Evolutionary conservation across 345 rosid species (phyloP), one percentile per base, ranked within the genome.

Genomic region (Melaleuca alternifolia): DNA sequence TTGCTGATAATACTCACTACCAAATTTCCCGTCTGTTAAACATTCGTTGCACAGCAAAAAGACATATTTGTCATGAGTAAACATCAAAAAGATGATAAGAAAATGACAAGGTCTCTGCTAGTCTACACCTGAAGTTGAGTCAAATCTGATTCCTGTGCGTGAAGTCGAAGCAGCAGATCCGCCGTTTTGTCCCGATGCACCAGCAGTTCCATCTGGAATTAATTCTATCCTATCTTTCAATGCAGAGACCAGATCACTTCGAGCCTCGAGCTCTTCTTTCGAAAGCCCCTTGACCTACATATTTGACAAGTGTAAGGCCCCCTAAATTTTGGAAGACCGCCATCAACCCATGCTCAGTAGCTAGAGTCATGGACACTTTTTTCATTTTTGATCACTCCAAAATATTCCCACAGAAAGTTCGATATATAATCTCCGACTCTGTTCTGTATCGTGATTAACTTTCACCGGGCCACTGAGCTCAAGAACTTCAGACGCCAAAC

Each of bases 221-320:
- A 85, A 92, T 89, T 95, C 94, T 85, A 93, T 93, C 87, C 93
- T 91, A 23, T 93, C 93, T 59, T 91, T 92, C 87, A 95, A 87
- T n/a, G 93, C 90, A 83, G 89, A 84, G 82, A 92, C 97, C 87
- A 94, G 88, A 61, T 94, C 97, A 84, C 85, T 95, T 79, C 96
- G 93, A 75, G 92, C 94, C 87, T 92, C 90, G 20, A 92, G 88
- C 82, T 93, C 95, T 88, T 93, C 96, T 3, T 88, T 92, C 15
- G 94, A 88, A 84, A 93, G 91, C 81, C 95, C 94, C 88, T 93
- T 95, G 28, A 93, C 91, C 97, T 92, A 50, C 41, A 87, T 23
- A 76, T 10, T 85, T 16, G 1, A 0, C 79, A 15, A 0, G 48
- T 18, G 79, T 71, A 16, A 33, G 48, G 18, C 13, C 79, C 44